phyloP scores from a whole-genome alignment of 495 filamentous ascomycete genomes.

The Cercophora sp. region DNA sequence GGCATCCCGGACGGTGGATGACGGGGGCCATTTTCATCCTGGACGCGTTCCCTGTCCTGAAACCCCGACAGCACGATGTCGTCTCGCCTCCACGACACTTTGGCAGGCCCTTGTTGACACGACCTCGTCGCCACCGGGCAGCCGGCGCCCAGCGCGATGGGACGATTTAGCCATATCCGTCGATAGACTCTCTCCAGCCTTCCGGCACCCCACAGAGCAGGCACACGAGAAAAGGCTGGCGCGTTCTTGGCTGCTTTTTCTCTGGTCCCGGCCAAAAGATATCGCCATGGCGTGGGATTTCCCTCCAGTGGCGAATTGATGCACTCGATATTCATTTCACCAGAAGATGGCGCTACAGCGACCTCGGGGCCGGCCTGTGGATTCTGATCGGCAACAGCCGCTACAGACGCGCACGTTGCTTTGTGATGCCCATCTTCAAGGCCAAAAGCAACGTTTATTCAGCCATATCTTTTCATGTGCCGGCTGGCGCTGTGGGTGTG shows the following conservation, averaged over 20 bases:
- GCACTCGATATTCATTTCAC: too few relatives aligned
- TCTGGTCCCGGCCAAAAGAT: too few relatives aligned
- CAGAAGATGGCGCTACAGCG: too few relatives aligned
- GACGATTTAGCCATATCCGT: constrained; percentile 7
- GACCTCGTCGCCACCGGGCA: constrained; percentile 8
- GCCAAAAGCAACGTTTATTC: background rate
- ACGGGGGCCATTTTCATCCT: background rate
- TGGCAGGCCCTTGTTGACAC: too few relatives aligned
- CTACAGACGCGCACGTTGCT: too few relatives aligned
- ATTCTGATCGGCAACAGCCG: too few relatives aligned
- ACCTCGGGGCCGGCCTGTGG: too few relatives aligned
- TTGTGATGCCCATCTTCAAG: too few relatives aligned
- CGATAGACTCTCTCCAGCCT: background rate
- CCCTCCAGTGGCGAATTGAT: too few relatives aligned
- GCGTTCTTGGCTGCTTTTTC: too few relatives aligned
- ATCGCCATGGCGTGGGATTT: too few relatives aligned
- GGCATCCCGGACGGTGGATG: background rate
- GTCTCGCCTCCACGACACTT: too few relatives aligned
- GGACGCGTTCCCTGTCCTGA: background rate
- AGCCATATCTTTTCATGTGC: background rate
- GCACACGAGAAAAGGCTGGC: background rate
- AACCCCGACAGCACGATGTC: background rate
- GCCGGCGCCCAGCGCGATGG: constrained; percentile 7
- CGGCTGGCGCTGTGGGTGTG: background rate
- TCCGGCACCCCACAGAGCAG: background rate